phyloP scores from a whole-genome alignment of 257 asterid genomes.

The Paraleonurus japonicus region DNA sequence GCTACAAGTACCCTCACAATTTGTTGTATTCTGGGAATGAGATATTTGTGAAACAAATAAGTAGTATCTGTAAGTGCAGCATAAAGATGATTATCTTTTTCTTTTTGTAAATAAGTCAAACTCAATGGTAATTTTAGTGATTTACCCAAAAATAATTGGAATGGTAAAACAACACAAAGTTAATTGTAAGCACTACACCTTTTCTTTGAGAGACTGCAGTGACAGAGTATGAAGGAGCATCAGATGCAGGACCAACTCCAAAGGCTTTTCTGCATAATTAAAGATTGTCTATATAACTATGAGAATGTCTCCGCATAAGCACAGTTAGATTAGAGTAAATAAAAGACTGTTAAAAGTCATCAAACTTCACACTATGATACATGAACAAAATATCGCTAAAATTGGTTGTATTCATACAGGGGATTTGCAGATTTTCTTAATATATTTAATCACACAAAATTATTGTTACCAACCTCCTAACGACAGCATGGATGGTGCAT shows the following conservation, averaged over 20 bases:
- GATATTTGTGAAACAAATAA: not conserved
- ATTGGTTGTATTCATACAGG: not conserved
- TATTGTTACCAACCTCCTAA: conserved; percentile 2
- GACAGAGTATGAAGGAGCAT: conserved; percentile 42
- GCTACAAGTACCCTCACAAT: not conserved
- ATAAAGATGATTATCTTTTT: not conserved
- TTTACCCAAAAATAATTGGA: not conserved
- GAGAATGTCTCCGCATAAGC: conserved; percentile 3
- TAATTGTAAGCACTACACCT: conserved; percentile 39
- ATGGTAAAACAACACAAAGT: not conserved
- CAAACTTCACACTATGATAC: not conserved
- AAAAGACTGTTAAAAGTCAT: not conserved
- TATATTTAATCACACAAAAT: conserved; percentile 1
- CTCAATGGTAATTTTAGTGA: not conserved
- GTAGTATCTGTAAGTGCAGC: not conserved
- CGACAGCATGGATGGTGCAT: conserved; percentile 5
- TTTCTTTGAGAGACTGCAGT: conserved; percentile 37
- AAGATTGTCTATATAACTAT: conserved; percentile 17
- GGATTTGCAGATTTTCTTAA: not conserved
- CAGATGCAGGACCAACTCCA: conserved; percentile 45
- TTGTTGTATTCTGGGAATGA: not conserved
- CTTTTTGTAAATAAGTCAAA: not conserved
- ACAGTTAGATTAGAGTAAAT: conserved; percentile 6
- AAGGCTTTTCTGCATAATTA: conserved; percentile 57
- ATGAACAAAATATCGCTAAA: not conserved